phyloP scores from a whole-genome alignment of 2,329 filamentous ascomycete species.

The Rachicladosporium sp. region DNA sequence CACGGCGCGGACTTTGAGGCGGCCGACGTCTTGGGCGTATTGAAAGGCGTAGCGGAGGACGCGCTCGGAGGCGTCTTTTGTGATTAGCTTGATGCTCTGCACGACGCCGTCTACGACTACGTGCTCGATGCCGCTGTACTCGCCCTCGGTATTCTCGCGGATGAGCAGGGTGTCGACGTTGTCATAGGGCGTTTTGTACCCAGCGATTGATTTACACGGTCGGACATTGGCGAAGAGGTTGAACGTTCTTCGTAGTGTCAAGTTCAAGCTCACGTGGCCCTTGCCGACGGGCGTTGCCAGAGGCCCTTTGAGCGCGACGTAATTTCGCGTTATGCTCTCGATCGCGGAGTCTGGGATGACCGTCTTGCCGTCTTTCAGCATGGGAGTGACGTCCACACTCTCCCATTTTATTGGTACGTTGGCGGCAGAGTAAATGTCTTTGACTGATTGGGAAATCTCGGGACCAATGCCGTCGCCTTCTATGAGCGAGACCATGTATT shows the following conservation, averaged over 20 bases:
- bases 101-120: constrained; percentile 95
- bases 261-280: constrained; percentile 96
- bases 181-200: constrained; percentile 98
- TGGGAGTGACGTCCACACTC: constrained; percentile 88
- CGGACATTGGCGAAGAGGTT: constrained; percentile 99
- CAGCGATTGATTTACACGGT: constrained; percentile 90
- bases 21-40: constrained; percentile 84
- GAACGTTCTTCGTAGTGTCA: constrained; percentile 96
- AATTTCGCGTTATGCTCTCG: constrained; percentile 85
- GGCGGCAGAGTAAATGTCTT: constrained; percentile 95
- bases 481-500: constrained; percentile 91
- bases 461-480: constrained; percentile 98
- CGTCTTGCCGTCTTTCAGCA: constrained; percentile 88
- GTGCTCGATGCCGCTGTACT: constrained; percentile 99
- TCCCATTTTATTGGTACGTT: constrained; percentile 97
- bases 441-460: constrained; percentile 94
- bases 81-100: constrained; percentile 99
- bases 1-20: constrained; percentile 92
- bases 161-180: constrained; percentile 94
- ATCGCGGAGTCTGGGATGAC: constrained; percentile 89
- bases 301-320: constrained; percentile 94
- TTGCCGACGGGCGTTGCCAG: constrained; percentile 97
- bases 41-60: constrained; percentile 97
- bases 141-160: constrained; percentile 98
- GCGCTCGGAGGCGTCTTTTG: constrained; percentile 83